Base-by-base conservation (phyloP, 2,329 filamentous ascomycete species). In the Hymenoscyphus fructigenus region DNA sequence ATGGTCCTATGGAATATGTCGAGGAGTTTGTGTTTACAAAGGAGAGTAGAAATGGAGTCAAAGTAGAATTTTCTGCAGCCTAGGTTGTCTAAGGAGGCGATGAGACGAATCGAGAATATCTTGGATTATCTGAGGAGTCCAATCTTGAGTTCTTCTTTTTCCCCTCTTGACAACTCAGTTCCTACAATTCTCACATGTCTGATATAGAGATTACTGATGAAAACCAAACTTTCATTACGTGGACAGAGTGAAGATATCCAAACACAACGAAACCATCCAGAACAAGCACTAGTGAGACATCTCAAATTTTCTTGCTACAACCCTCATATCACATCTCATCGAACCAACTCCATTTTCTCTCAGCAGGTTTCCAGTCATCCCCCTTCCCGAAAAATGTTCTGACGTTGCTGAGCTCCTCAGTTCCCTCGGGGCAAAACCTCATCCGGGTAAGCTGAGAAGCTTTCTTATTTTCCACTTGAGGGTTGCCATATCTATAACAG, bases 41-140 rank as follows among this genome's bases (percentile, higher is more conserved):
- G 34, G 61, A 63, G n/a, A 63, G 61, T 34, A 47, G 38, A 41
- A 58, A 63, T 50, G 61, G 55, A n/a, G n/a, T 50, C 12, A 58
- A 58, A 38, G 61, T 63, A 10, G 61, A 6, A 32, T 58, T 63
- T 34, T 15, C 38, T 44, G 38, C 38, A 17, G 38, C 9, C 5
- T 44, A 17, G 14, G 5, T 44, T 17, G 5, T 44, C 5, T 12
- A 15, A 12, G 38, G 12, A 17, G 17, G n/a, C n/a, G n/a, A n/a
- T n/a, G n/a, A n/a, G n/a, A 3, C 38, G 29, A 32, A 32, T 32
- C 29, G 9, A 32, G 29, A 5, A 9, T 32, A 32, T 5, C 29
- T 9, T 32, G 29, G 29, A 32, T 32, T 9, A 9, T 32, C 29
- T 32, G 29, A 32, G 9, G 29, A 32, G 4, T 32, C 29, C 29